Base-by-base conservation (phyloP, 169 alveolate species). In the Plasmodium vivax region DNA sequence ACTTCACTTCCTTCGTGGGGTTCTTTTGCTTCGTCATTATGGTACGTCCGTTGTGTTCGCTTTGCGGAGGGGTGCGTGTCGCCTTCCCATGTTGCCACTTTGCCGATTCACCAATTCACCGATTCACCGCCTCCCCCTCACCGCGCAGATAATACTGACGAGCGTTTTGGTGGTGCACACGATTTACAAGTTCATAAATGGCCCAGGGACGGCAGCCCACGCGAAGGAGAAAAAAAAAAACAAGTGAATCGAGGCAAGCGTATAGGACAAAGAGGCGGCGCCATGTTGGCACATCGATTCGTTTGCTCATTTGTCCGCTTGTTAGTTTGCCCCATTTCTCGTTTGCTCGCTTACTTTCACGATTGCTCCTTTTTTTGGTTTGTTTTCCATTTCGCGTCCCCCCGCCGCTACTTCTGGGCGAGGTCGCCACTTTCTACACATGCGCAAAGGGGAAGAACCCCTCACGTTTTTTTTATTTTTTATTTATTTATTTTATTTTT, bases 11-110 rank as follows among this genome's bases (percentile, higher is more conserved):
- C 5, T 85, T 85, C 43, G 47, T 85, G 6, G 93, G 93, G 23
- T 85, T 85, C 81, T 5, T 75, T 19, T 85, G 93, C n/a, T 34
- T 80, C 9, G 36, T 85, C 81, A 54, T 85, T 75, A 74, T 85
- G 85, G 93, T 85, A 82, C 41, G 68, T 74, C 32, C 47, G 6
- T 9, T 77, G 51, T 51, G 32, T 62, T 62, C 32, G 34, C 34
- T 62, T 19, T 62, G 75, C 30, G 36, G 36, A 62, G 75, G 19
- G 2, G 75, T n/a, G 27, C 38, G 75, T 62, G 30, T 14, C 32
- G 10, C 75, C 34, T 62, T 10, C 10, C 30, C 34, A 5, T 1
- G 4, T 14, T 14, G 3, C 36, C 1, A 12, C 14, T 27, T 27
- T 27, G 34, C 34, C 75, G 6, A 34, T 27, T 14, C 30, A 58